Evolutionary conservation across 2,329 filamentous ascomycete species (phyloP).

Genomic region (Ascochyta fabae): DNA sequence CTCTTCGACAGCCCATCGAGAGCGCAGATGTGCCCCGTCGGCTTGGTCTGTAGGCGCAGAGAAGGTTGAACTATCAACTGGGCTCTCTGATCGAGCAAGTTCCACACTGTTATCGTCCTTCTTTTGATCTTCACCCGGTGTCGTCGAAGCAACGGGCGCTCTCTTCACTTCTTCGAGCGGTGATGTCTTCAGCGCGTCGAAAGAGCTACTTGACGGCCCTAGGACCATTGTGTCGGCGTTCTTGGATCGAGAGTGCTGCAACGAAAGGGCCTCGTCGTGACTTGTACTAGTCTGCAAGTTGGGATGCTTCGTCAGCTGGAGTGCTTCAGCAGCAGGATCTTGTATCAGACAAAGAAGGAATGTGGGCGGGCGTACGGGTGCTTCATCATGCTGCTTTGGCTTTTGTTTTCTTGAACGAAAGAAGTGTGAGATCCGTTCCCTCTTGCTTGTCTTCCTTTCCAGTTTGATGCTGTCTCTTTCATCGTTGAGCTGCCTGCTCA

Average conservation of each 20-base stretch:
- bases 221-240: neutral
- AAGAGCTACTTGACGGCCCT: neutral
- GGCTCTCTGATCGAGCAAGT: neutral
- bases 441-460: slow-evolving; percentile 38
- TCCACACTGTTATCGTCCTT: neutral
- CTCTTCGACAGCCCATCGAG: slow-evolving; percentile 20
- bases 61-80: neutral
- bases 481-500: slow-evolving; percentile 30
- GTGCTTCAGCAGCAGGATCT: slow-evolving; percentile 5
- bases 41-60: slow-evolving; percentile 12
- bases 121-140: neutral
- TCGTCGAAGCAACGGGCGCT: neutral
- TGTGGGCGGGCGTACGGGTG: slow-evolving; percentile 25
- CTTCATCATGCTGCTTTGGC: slow-evolving; percentile 23
- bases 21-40: slow-evolving; percentile 18
- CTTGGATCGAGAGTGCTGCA: neutral
- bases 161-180: neutral
- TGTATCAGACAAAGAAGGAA: slow-evolving; percentile 1
- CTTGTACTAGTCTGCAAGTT: slow-evolving; percentile 25
- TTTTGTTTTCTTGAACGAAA: slow-evolving; percentile 38
- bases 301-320: slow-evolving; percentile 26
- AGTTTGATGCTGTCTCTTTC: slow-evolving; percentile 26
- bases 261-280: slow-evolving; percentile 7
- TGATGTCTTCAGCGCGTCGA: slow-evolving; percentile 4
- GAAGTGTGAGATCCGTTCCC: slow-evolving; percentile 41